Conservation (phyloP, 306 rosid species). For the Ormosia semicastrata region DNA sequence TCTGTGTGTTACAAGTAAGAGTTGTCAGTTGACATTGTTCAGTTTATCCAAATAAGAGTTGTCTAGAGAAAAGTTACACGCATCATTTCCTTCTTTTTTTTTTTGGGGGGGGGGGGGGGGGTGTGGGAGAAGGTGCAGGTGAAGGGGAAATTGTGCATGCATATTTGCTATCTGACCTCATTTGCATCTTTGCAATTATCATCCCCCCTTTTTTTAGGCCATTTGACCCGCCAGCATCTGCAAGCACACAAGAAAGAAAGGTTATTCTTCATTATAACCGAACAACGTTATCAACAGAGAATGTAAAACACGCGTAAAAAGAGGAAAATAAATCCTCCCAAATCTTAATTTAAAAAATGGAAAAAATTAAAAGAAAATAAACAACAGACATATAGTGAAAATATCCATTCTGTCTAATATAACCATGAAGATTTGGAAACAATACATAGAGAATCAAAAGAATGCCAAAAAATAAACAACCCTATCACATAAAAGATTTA, state of each 20-base stretch:
- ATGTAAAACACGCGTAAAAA: neutral
- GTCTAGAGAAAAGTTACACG: neutral
- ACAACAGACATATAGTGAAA: neutral
- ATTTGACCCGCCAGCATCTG: constrained; percentile 95
- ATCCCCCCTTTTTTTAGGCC: constrained; percentile 69
- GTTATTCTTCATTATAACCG: neutral
- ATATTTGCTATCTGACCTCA: constrained; percentile 56
- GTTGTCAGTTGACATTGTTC: neutral
- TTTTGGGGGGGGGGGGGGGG: neutral
- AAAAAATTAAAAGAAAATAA: neutral
- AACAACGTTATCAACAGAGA: neutral
- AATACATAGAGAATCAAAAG: neutral
- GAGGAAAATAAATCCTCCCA: neutral
- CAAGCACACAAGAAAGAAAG: constrained; percentile 15
- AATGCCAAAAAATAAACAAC: neutral
- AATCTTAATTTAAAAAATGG: neutral
- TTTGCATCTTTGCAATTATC: constrained; percentile 89
- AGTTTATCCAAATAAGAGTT: neutral
- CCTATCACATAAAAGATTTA: neutral
- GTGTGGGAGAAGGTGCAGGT: neutral
- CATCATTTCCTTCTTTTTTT: neutral
- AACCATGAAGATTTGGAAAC: neutral
- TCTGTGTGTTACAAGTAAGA: neutral
- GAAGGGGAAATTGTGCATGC: constrained; percentile 11
- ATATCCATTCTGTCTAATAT: neutral